phyloP scores from a whole-genome alignment of 1,284 basidiomycete genomes.

The Cryptococcus jaspeensis region DNA sequence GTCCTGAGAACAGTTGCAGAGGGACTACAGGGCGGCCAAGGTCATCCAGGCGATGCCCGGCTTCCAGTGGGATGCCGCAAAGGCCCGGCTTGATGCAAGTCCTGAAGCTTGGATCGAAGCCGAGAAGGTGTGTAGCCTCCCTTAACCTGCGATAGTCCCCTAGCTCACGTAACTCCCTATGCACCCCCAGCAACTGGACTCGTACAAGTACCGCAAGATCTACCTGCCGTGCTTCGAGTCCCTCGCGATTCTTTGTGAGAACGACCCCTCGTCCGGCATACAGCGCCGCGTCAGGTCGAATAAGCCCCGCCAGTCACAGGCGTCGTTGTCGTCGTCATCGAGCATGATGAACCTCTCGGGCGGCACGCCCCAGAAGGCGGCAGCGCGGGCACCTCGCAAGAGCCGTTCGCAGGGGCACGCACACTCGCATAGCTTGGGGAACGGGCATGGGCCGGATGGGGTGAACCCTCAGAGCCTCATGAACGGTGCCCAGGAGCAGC shows the following conservation, averaged over 20 bases:
- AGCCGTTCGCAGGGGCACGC: no score
- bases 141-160: not conserved
- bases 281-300: conserved; percentile 3
- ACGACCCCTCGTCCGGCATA: conserved; percentile 1
- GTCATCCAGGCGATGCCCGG: conserved; percentile 33
- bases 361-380: not conserved
- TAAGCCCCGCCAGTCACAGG: not conserved
- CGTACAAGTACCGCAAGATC: conserved; percentile 38
- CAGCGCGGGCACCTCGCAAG: not conserved
- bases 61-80: conserved; percentile 32
- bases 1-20: conserved; percentile 25
- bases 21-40: conserved; percentile 42
- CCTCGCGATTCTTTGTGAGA: conserved; percentile 32
- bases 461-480: not conserved
- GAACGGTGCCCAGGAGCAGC: not conserved
- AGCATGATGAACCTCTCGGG: not conserved
- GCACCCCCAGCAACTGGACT: conserved; percentile 20
- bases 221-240: conserved; percentile 39
- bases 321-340: not conserved
- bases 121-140: conserved; percentile 24
- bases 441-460: not conserved
- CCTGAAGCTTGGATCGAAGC: conserved; percentile 36
- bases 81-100: conserved; percentile 27
- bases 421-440: not conserved
- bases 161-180: not conserved